Conservation (phyloP, 2,329 filamentous ascomycete genomes). For the Hypoxylon sp. region DNA sequence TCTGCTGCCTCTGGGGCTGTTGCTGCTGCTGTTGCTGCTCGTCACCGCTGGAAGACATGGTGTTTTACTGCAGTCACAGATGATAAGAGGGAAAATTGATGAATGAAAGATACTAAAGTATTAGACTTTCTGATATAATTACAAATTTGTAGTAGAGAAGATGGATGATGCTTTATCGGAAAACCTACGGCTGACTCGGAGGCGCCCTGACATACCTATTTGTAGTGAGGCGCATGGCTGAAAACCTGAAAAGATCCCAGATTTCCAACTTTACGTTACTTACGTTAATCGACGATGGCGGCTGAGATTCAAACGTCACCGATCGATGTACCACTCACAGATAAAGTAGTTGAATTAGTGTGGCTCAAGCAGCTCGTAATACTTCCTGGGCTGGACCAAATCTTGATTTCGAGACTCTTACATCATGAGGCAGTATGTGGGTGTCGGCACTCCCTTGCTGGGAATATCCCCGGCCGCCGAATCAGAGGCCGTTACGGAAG, state of each 20-base stretch:
- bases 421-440: conserved; percentile 40
- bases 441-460: conserved; percentile 20
- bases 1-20: conserved; percentile 38
- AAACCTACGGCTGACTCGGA: background rate
- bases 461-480: conserved; percentile 17
- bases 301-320: conserved; percentile 41
- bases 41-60: conserved; percentile 41
- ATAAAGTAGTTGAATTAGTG: conserved; percentile 2
- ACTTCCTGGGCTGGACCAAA: conserved; percentile 32
- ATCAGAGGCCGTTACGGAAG: conserved; percentile 35
- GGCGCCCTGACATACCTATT: conserved; percentile 29
- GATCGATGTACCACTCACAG: conserved; percentile 20
- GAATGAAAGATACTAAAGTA: background rate
- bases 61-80: conserved; percentile 11
- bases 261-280: conserved; percentile 33
- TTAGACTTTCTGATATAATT: conserved; percentile 4
- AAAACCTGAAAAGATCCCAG: conserved; percentile 29
- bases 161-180: background rate
- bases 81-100: background rate
- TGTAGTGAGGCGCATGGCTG: conserved; percentile 26
- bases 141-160: background rate
- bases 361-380: conserved; percentile 7
- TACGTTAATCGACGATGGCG: conserved; percentile 41
- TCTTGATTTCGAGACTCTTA: conserved; percentile 42
- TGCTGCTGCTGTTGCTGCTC: conserved; percentile 33